phyloP scores from a whole-genome alignment of 495 filamentous ascomycete species.

The Talaromyces thailandensis region DNA sequence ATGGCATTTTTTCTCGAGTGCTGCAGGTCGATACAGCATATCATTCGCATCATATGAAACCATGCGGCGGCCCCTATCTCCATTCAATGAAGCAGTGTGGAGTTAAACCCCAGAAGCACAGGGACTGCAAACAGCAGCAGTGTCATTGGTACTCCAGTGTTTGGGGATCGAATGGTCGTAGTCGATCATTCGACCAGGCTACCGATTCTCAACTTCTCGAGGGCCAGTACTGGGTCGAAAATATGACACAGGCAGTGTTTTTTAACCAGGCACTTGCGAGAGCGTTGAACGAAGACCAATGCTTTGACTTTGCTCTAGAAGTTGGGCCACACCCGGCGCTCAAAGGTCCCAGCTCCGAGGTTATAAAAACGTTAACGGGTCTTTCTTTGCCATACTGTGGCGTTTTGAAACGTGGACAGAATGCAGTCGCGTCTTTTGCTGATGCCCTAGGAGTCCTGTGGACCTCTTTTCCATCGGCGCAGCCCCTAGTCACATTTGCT shows the following conservation, averaged over 20 bases:
- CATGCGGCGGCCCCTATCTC: conserved; percentile 29
- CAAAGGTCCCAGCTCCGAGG: conserved; percentile 25
- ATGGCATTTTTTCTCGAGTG: conserved; percentile 31
- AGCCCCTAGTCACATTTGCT: too few relatives aligned
- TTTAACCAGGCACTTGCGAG: conserved; percentile 11
- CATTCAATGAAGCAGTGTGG: conserved; percentile 13
- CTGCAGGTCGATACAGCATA: conserved; percentile 44
- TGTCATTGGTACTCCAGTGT: conserved; percentile 23
- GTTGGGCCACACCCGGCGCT: conserved; percentile 47
- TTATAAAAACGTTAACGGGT: too few relatives aligned
- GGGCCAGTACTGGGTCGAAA: conserved; percentile 46
- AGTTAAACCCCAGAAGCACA: not conserved
- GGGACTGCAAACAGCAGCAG: not conserved
- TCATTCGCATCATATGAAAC: conserved; percentile 50
- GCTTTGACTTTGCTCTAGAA: conserved; percentile 29
- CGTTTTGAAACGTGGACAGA: too few relatives aligned
- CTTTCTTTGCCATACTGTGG: too few relatives aligned
- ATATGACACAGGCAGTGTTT: conserved; percentile 40
- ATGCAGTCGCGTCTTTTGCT: too few relatives aligned
- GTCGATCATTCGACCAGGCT: too few relatives aligned
- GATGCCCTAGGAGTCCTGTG: too few relatives aligned
- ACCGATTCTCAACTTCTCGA: too few relatives aligned
- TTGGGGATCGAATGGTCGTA: not conserved
- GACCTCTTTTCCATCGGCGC: too few relatives aligned
- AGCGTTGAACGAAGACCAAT: not conserved